A percentile compares a stretch with the other conserved stretches of the same genome.
Conservation (phyloP, 2,329 filamentous ascomycete genomes). For the Calonectria pseudoreteaudii region DNA sequence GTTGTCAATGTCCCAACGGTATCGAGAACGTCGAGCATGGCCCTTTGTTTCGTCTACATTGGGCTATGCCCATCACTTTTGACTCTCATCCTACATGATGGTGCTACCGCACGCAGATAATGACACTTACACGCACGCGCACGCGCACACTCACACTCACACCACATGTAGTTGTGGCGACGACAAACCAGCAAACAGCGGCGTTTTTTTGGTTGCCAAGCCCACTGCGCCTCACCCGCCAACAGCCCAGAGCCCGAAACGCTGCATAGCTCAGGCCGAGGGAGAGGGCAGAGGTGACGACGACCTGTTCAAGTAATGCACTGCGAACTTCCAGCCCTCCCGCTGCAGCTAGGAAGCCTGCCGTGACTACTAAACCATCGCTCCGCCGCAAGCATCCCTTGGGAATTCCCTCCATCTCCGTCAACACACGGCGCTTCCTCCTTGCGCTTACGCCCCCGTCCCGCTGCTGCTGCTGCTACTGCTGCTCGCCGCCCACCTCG, state of each 20-base stretch:
- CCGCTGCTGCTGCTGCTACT: neutral
- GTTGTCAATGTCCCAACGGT: neutral
- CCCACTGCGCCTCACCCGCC: slow-evolving; percentile 23
- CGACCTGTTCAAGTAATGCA: neutral
- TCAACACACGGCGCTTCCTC: slow-evolving; percentile 18
- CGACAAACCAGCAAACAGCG: neutral
- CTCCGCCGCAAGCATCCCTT: slow-evolving; percentile 5
- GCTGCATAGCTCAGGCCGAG: neutral
- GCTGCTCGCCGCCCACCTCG: neutral
- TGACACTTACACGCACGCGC: neutral
- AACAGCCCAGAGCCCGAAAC: neutral
- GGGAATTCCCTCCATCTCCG: slow-evolving; percentile 13
- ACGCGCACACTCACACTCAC: no score
- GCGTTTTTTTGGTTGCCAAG: slow-evolving; percentile 12
- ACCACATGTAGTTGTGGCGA: neutral
- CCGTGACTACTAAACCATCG: slow-evolving; percentile 8
- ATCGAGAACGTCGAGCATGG: neutral
- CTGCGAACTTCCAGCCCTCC: neutral
- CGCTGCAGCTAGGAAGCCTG: slow-evolving; percentile 1
- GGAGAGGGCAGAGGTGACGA: slow-evolving; percentile 16
- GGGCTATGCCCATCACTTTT: neutral
- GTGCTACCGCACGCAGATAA: neutral
- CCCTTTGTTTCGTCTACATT: neutral
- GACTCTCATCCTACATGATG: neutral
- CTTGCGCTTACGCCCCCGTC: neutral